Base-by-base conservation (phyloP, 441 rosid species). In the Mallotus japonicus region DNA sequence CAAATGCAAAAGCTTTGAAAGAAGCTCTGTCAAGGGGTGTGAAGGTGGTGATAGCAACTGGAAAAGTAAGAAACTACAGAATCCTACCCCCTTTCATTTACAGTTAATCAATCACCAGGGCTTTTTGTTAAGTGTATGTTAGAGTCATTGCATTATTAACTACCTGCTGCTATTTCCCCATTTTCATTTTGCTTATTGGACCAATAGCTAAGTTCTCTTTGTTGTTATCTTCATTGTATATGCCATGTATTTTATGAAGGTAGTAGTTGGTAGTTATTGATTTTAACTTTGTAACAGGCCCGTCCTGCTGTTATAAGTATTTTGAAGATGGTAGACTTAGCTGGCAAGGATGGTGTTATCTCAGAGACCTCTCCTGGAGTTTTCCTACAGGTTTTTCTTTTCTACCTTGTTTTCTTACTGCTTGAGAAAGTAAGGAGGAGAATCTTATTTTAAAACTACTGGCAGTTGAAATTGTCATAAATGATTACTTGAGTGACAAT, bases 31-130 rank as follows among this genome's bases (percentile, higher is more conserved):
- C 88, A 74, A 90, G 93, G 76, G 99, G 98, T 40, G 79, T 95
- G 71, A 95, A 90, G 84, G 90, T 95, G 78, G 89, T 95, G 81
- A 85, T 92, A 76, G 97, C 97, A 70, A 92, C 97, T 14, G 99
- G 96, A 81, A 92, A 91, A 85, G 99, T 90, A 81, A 76, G 87
- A 60, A 50, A 44, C 63, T 53, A 24, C 37, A 59, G 62, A 37
- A 63, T 63, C 42, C 49, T 40, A 63, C 65, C 53, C 67, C 53
- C 58, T 72, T 53, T 62, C 44, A 47, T 64, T 51, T 37, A 16
- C n/a, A 42, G 66, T 62, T 67, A 28, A 28, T 28, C 32, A 28
- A 28, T 28, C 32, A 28, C 6, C 16, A 10, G 37, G 67, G 4
- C 28, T 13, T 34, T 65, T 55, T 46, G 51, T 54, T 6, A 63